These are phyloP conservation scores for Hericium alpestre DNA, from an alignment of 768 basidiomycete genomes.

Conservation along the genomic window DNA sequence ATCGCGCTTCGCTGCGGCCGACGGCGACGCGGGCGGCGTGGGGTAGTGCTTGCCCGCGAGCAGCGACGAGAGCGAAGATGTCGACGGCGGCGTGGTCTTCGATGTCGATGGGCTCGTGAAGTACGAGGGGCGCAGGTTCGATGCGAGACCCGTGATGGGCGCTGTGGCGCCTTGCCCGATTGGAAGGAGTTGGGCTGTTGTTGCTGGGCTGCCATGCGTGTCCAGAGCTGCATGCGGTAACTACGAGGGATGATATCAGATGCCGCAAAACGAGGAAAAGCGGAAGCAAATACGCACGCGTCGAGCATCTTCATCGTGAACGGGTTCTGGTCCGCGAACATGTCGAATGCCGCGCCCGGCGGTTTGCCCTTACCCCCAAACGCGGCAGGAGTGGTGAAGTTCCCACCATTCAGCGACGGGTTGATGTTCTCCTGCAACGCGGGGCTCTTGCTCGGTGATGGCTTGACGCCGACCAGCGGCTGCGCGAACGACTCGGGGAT, in stretches of 20 bases:
- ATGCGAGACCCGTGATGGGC: slow-evolving; percentile 19
- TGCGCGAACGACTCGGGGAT: slow-evolving; percentile 47
- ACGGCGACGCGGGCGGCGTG: slow-evolving; percentile 37
- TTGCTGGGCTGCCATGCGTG: slow-evolving; percentile 70
- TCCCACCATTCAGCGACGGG: slow-evolving; percentile 46
- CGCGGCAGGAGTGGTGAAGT: slow-evolving; percentile 21
- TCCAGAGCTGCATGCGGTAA: slow-evolving; percentile 88
- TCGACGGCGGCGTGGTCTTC: slow-evolving; percentile 5
- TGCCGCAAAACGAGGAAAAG: slow-evolving; percentile 3
- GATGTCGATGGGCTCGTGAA: slow-evolving; percentile 20
- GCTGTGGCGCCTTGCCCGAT: slow-evolving; percentile 26
- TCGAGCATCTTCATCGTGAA: slow-evolving; percentile 86
- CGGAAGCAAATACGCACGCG: slow-evolving; percentile 36
- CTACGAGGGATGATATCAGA: slow-evolving; percentile 18
- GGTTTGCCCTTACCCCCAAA: slow-evolving; percentile 25
- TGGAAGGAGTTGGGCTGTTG: slow-evolving; percentile 34
- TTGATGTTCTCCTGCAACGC: slow-evolving; percentile 70
- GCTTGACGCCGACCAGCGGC: slow-evolving; percentile 11
- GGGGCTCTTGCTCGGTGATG: slow-evolving; percentile 18
- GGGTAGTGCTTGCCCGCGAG: slow-evolving; percentile 40
- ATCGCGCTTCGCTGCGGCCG: slow-evolving; percentile 19
- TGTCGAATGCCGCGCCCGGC: slow-evolving; percentile 49
- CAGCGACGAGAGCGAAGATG: slow-evolving; percentile 19
- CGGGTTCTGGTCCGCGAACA: slow-evolving; percentile 68
- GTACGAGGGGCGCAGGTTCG: slow-evolving; percentile 27